Evolutionary conservation across 345 rosid genomes (phyloP).

Genomic region (thale cress (Arabidopsis thaliana)): TAIR10.1 NC_003074.8:3723001-3723500

Average conservation of each 20-base stretch:
- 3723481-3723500: conserved; percentile 31
- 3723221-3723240: conserved; percentile 68
- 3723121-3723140: conserved; percentile 40
- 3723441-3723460: conserved; percentile 43
- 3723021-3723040: conserved; percentile 77
- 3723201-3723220: conserved; percentile 79
- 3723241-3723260: conserved; percentile 64
- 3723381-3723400: conserved; percentile 68
- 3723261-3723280: conserved; percentile 58
- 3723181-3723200: conserved; percentile 65
- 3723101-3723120: conserved; percentile 63
- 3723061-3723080: conserved; percentile 57
- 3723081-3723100: conserved; percentile 68
- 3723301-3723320: conserved; percentile 76
- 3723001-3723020: conserved; percentile 60
- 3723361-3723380: conserved; percentile 72
- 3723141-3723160: conserved; percentile 50
- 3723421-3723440: conserved; percentile 66
- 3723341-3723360: conserved; percentile 55
- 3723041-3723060: conserved; percentile 37
- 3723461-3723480: conserved; percentile 28
- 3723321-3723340: conserved; percentile 55
- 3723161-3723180: conserved; percentile 73
- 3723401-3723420: conserved; percentile 67
- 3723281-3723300: conserved; percentile 68